Evolutionary conservation across 441 rosid genomes (phyloP).

Genomic region (Dalechampia spathulata): DNA sequence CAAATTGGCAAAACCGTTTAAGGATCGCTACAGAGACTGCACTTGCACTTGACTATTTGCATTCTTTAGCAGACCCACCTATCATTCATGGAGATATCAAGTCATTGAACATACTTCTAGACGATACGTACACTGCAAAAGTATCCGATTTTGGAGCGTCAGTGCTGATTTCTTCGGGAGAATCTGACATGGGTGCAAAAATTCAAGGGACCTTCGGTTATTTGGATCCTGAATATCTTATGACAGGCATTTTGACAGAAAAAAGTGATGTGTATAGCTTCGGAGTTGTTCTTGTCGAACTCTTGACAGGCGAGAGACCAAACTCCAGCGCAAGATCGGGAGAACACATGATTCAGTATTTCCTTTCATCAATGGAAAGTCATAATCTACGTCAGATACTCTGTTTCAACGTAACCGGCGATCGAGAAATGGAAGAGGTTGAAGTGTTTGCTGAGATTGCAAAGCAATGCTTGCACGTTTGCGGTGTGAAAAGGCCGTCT

Average conservation of each 20-base stretch:
- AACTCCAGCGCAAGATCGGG: not conserved
- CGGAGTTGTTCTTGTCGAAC: slow-evolving; percentile 30
- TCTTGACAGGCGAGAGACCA: slow-evolving; percentile 23
- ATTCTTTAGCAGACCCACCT: slow-evolving; percentile 21
- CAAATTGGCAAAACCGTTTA: slow-evolving; percentile 16
- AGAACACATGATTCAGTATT: slow-evolving; percentile 14
- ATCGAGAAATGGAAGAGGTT: slow-evolving; percentile 24
- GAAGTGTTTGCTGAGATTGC: slow-evolving; percentile 22
- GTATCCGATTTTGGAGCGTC: slow-evolving; percentile 32
- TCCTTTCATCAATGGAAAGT: slow-evolving; percentile 14
- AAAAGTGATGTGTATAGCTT: slow-evolving; percentile 28
- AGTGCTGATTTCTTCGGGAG: slow-evolving; percentile 17
- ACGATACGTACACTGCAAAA: slow-evolving; percentile 13
- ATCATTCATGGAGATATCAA: slow-evolving; percentile 26
- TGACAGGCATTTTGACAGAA: slow-evolving; percentile 18
- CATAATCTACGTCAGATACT: not conserved
- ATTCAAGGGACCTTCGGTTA: slow-evolving; percentile 29
- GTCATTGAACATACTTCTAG: slow-evolving; percentile 20
- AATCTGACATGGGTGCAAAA: slow-evolving; percentile 7
- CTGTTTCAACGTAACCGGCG: slow-evolving; percentile 14
- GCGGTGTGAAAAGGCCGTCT: slow-evolving; percentile 19
- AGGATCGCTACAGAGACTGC: slow-evolving; percentile 17
- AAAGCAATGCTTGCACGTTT: slow-evolving; percentile 10
- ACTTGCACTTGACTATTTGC: slow-evolving; percentile 21
- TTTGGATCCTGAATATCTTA: slow-evolving; percentile 28